Percentiles rank a stretch among this genome's conserved stretches.
phyloP scores from a whole-genome alignment of 306 rosid genomes.

The Mimosa pudica region DNA sequence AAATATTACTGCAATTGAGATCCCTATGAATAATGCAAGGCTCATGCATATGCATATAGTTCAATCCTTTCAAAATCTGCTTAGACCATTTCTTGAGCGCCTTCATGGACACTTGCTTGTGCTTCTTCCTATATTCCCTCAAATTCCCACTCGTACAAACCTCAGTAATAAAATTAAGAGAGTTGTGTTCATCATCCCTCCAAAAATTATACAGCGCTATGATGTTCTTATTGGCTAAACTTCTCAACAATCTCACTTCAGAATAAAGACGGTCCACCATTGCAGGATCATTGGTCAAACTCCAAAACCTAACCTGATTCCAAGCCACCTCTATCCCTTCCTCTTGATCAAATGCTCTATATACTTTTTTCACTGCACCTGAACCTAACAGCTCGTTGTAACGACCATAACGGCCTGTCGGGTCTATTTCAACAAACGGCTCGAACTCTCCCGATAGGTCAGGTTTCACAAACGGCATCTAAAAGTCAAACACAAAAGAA shows the following conservation, averaged over 20 bases:
- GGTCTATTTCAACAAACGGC: constrained; percentile 69
- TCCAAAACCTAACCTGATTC: constrained; percentile 53
- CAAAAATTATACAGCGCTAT: not conserved
- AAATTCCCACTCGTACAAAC: constrained; percentile 11
- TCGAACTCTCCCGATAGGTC: constrained; percentile 58
- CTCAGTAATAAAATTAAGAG: constrained; percentile 10
- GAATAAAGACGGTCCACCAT: constrained; percentile 5
- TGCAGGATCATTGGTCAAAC: not conserved
- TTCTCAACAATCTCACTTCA: not conserved
- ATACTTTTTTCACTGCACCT: constrained; percentile 5
- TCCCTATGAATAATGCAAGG: constrained; percentile 56
- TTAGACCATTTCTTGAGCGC: constrained; percentile 5
- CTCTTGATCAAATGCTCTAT: constrained; percentile 17
- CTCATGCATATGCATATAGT: constrained; percentile 62
- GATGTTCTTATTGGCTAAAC: constrained; percentile 1
- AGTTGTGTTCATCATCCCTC: not conserved
- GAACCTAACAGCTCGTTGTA: constrained; percentile 19
- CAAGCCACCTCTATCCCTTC: constrained; percentile 19
- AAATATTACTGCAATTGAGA: constrained; percentile 92
- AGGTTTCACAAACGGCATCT: constrained; percentile 63
- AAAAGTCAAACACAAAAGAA: not conserved
- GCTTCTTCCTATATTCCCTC: constrained; percentile 6
- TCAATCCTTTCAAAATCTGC: constrained; percentile 38
- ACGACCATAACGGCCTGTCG: constrained; percentile 71
- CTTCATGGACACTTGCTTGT: constrained; percentile 11